Evolutionary conservation across 495 filamentous ascomycete species (phyloP), one percentile per base, ranked within the genome.

Genomic region (Sordaria brevicollis): DNA sequence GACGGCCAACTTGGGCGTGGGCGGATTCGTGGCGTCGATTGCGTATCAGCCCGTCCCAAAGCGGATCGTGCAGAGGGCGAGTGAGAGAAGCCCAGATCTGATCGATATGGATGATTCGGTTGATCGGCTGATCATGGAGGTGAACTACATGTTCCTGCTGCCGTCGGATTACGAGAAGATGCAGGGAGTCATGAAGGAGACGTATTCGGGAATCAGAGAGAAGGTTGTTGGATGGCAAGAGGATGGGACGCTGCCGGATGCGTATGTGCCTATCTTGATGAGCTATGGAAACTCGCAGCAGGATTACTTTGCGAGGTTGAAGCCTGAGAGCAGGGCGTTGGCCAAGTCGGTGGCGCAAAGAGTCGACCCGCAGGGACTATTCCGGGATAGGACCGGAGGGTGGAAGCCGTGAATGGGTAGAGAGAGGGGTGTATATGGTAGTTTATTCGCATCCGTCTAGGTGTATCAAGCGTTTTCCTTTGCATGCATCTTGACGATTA

Each of bases 321-420:
- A 79, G 65, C 79, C 80, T 2, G 81, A 72, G 38, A 87, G 81
- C 33, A 68, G 76, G 69, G 73, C 75, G 68, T 77, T 83, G 54
- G 80, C 82, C 31, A 76, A 77, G 25, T 78, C 76, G 17, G 83
- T 86, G 35, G 71, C 84, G 62, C 80, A 79, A 15, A 75, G 77
- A 65, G 87, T 87, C 71, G 88, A 89, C 75, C 87, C 88, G 1
- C 76, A 84, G 9, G 81, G 82, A 1, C 84, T 90, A 74, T 89
- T 86, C 78, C 83, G 85, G 76, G 81, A 77, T 62, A 83, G 87
- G 71, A 89, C 87, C 0, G 86, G 84, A 10, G 87, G 89, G 33
- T 82, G 80, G 69, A 83, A 82, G 75, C 70, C 70, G 65, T 75
- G 35, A 65, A n/a, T 13, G 3, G 4, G 15, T 39, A 38, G 37